These are phyloP conservation scores for Pachyrhizus erosus DNA, from an alignment of 306 rosid genomes.

Conservation along the genomic window DNA sequence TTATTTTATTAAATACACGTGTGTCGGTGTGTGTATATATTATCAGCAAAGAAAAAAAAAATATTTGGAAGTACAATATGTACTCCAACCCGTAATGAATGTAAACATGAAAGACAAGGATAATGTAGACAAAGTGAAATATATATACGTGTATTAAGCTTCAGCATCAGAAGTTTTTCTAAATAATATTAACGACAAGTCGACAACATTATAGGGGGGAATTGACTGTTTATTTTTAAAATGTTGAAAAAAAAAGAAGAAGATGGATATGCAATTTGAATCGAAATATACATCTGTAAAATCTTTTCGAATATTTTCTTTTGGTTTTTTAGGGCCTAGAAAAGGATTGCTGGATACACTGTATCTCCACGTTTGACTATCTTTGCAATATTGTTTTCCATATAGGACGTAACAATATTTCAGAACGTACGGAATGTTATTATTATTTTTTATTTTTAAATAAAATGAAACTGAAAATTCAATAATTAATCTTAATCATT, in stretches of 20 bases:
- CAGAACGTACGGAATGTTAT: not conserved
- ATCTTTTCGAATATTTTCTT: not conserved
- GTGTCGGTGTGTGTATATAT: not conserved
- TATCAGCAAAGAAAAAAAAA: not conserved
- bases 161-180: not conserved
- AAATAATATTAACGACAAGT: not conserved
- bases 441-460: not conserved
- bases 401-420: not conserved
- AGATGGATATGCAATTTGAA: not conserved
- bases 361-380: not conserved
- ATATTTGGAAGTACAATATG: not conserved
- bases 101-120: too few relatives aligned
- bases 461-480: not conserved
- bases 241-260: not conserved
- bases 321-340: not conserved
- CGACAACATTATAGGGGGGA: not conserved
- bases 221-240: not conserved
- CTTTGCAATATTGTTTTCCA: slow-evolving; percentile 2
- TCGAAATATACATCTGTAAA: not conserved
- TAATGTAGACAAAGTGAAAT: not conserved
- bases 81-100: not conserved
- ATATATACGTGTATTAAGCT: not conserved
- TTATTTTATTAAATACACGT: not conserved
- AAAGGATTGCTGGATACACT: not conserved
- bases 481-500: too few relatives aligned